Base-by-base conservation (phyloP, 1,284 basidiomycete genomes). In the Ceratobasidium sp. region DNA sequence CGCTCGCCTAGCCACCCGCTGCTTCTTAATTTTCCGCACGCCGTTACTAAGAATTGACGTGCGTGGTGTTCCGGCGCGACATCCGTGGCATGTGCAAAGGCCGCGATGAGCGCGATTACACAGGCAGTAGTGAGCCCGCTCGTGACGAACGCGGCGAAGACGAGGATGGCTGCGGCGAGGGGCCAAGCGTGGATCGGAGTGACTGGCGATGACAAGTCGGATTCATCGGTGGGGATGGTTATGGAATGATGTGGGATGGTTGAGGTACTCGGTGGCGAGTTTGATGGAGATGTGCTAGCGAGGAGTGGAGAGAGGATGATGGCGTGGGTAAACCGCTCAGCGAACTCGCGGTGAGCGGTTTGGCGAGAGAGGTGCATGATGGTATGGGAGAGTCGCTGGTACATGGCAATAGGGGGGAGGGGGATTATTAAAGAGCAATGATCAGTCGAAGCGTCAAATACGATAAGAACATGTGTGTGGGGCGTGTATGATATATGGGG, bases 281-380 rank as follows among this genome's bases (percentile, higher is more conserved):
- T 72, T 19, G 78, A 46, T 22, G 78, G 72, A 24, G 77, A 77
- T 6, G 85, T 80, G 39, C 48, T 41, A 1, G 90, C 87, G 22
- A 94, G 85, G 8, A 93, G 84, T 2, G 92, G 88, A 0, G 92
- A 93, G 2, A 92, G 92, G 75, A 94, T 93, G n/a, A 94, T 87
- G 75, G 88, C 88, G 84, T 93, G 93, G 81, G 93, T 93, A 86
- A 94, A 93, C 61, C 87, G 89, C 81, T 94, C 92, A 16, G 88
- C 87, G 78, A 93, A 91, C 51, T 81, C 79, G 62, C 77, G 80
- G 64, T 79, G 78, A 27, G 80, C 76, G 13, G 80, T 74, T 41
- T 68, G n/a, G 76, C 76, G 63, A 54, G 74, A 56, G 75, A 59
- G 63, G 61, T 66, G 76, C 58, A 76, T 66, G 39, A 77, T 74